phyloP scores from a whole-genome alignment of 768 basidiomycete species.

The Nidula microcarpa region DNA sequence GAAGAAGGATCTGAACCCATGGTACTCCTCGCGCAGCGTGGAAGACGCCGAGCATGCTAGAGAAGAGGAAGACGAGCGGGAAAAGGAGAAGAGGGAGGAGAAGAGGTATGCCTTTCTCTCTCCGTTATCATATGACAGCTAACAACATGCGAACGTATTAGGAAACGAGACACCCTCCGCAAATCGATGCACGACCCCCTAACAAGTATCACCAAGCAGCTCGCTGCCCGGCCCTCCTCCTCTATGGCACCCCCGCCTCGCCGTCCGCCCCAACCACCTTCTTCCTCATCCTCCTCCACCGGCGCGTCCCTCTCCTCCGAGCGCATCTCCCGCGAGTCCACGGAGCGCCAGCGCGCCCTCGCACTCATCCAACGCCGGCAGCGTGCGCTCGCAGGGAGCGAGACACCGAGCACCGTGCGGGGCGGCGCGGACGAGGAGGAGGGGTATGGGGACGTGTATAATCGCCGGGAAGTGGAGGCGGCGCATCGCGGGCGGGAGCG shows the following conservation, averaged over 20 bases:
- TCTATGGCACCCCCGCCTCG: slow-evolving; percentile 11
- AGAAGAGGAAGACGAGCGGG: slow-evolving; percentile 27
- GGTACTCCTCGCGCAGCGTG: slow-evolving; percentile 52
- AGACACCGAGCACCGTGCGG: slow-evolving; percentile 69
- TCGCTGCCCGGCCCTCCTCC: slow-evolving; percentile 38
- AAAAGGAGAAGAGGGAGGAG: background rate
- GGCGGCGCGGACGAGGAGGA: slow-evolving; percentile 30
- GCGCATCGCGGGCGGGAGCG: slow-evolving; percentile 49
- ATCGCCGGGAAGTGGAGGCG: slow-evolving; percentile 67
- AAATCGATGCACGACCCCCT: slow-evolving; percentile 71
- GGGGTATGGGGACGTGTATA: slow-evolving; percentile 70
- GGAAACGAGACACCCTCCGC: slow-evolving; percentile 58
- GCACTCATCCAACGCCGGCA: slow-evolving; percentile 67
- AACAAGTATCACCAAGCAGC: slow-evolving; percentile 66
- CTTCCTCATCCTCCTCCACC: slow-evolving; percentile 13
- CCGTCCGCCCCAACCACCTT: slow-evolving; percentile 12
- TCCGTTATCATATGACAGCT: background rate
- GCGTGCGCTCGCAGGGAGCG: slow-evolving; percentile 58
- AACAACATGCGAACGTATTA: slow-evolving; percentile 16
- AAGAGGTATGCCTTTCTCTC: background rate
- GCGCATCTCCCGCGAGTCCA: slow-evolving; percentile 67
- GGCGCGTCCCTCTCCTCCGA: slow-evolving; percentile 23
- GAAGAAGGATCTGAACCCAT: slow-evolving; percentile 75
- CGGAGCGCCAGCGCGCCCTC: slow-evolving; percentile 73
- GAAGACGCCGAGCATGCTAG: slow-evolving; percentile 19